These are phyloP conservation scores for Rhododendron williamsianum DNA, from an alignment of 148 eudicot species.

Conservation along the genomic window DNA sequence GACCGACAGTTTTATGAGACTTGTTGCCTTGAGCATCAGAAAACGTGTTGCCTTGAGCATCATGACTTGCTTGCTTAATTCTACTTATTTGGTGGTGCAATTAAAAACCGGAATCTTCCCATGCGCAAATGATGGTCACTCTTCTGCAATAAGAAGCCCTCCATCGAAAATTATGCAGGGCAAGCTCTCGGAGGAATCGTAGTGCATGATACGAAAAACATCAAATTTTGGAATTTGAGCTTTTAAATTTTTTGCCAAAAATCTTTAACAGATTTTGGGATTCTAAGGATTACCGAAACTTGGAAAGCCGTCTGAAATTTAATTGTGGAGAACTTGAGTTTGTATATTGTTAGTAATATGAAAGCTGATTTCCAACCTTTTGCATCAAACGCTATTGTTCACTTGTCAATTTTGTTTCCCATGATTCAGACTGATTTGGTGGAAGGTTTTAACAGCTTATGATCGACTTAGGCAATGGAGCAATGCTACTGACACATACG, in stretches of 20 bases:
- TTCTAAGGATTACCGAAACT: not conserved
- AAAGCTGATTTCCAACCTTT: not conserved
- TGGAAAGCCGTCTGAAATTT: not conserved
- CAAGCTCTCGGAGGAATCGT: not conserved
- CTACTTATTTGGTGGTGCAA: not conserved
- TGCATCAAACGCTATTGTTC: not conserved
- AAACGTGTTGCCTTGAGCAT: not conserved
- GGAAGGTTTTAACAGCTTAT: not conserved
- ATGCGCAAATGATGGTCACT: not conserved
- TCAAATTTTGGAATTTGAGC: not conserved
- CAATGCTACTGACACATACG: too few relatives aligned
- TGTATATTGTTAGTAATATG: not conserved
- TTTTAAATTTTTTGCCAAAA: not conserved
- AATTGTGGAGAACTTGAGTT: not conserved
- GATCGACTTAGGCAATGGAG: too few relatives aligned
- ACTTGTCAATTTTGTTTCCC: not conserved
- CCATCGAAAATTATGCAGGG: not conserved
- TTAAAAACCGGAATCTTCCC: not conserved
- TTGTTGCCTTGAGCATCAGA: not conserved
- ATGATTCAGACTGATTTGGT: not conserved
- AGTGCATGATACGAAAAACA: not conserved
- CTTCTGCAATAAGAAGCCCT: not conserved
- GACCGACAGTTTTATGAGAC: conserved; percentile 42
- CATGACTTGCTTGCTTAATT: not conserved
- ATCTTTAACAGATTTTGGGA: not conserved